These are phyloP conservation scores for Centrapalus pauciflorus DNA, from an alignment of 129 eudicot species.

Conservation along the genomic window DNA sequence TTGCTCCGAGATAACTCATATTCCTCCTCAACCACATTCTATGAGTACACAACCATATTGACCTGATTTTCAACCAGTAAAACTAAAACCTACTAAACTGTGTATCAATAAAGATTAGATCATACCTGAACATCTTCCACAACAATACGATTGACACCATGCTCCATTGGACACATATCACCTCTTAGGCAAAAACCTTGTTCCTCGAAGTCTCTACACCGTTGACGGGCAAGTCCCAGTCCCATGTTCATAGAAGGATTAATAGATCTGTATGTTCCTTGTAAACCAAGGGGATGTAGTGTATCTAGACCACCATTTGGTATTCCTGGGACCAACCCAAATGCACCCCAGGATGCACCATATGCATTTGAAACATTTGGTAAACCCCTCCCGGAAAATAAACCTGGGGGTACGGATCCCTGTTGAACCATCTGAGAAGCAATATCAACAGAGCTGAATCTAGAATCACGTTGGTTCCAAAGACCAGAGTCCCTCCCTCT, in stretches of 20 bases:
- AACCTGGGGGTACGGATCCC: slow-evolving; percentile 54
- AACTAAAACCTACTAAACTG: not conserved
- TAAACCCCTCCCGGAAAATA: slow-evolving; percentile 77
- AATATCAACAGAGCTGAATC: slow-evolving; percentile 59
- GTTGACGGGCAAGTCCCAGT: slow-evolving; percentile 69
- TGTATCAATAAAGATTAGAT: not conserved
- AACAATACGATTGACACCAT: slow-evolving; percentile 92
- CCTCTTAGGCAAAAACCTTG: slow-evolving; percentile 98
- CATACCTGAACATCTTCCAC: slow-evolving; percentile 97
- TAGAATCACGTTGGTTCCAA: slow-evolving; percentile 63
- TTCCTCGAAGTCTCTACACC: slow-evolving; percentile 97
- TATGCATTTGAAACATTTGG: slow-evolving; percentile 68
- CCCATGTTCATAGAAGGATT: slow-evolving; percentile 69
- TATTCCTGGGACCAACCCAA: slow-evolving; percentile 73
- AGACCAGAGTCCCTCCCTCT: slow-evolving; percentile 67
- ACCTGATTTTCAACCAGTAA: not conserved
- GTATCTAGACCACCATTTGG: slow-evolving; percentile 79
- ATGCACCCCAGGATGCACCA: slow-evolving; percentile 69
- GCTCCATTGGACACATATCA: slow-evolving; percentile 99
- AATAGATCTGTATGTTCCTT: slow-evolving; percentile 63
- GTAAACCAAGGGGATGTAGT: slow-evolving; percentile 68
- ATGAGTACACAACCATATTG: not conserved
- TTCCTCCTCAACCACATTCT: not conserved
- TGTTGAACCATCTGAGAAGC: slow-evolving; percentile 62
- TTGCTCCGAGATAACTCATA: not conserved